Conservation (phyloP, 768 basidiomycete species). For the Serpula lacrymans region DNA sequence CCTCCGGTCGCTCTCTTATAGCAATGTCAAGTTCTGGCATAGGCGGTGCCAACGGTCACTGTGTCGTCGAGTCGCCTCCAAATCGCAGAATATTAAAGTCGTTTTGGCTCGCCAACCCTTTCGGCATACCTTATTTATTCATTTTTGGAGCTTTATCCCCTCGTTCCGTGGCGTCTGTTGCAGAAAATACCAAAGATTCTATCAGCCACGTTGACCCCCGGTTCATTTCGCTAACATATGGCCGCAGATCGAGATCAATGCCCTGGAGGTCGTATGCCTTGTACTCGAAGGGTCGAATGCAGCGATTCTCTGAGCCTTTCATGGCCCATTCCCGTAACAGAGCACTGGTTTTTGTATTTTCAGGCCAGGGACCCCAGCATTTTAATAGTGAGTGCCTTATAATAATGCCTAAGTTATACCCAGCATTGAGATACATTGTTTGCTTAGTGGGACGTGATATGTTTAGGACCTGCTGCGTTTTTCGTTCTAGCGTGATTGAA, state of each 20-base stretch:
- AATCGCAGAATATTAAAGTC: not conserved
- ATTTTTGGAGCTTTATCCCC: slow-evolving; percentile 37
- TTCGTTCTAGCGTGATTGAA: slow-evolving; percentile 35
- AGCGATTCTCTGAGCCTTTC: slow-evolving; percentile 21
- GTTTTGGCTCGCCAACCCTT: not conserved
- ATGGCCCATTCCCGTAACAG: slow-evolving; percentile 24
- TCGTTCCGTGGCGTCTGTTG: slow-evolving; percentile 17
- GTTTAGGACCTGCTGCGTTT: slow-evolving; percentile 30
- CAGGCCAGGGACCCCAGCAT: slow-evolving; percentile 40
- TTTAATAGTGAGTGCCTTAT: slow-evolving; percentile 27
- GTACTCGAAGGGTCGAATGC: slow-evolving; percentile 2
- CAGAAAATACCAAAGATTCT: not conserved
- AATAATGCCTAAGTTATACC: not conserved
- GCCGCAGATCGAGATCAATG: slow-evolving; percentile 30
- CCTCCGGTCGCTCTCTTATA: slow-evolving; percentile 29
- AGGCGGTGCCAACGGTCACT: slow-evolving; percentile 42
- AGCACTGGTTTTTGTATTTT: slow-evolving; percentile 36
- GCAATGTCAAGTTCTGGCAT: slow-evolving; percentile 44
- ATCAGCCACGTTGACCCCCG: not conserved
- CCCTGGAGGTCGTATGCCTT: slow-evolving; percentile 31
- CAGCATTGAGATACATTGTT: no score
- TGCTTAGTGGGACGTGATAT: slow-evolving; percentile 35
- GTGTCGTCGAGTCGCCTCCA: slow-evolving; percentile 32
- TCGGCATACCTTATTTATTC: slow-evolving; percentile 15
- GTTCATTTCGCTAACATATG: slow-evolving; percentile 4